Evolutionary conservation across 192 early-diverging fungal genomes (phyloP).

Genomic region (Thamnidium elegans): DNA sequence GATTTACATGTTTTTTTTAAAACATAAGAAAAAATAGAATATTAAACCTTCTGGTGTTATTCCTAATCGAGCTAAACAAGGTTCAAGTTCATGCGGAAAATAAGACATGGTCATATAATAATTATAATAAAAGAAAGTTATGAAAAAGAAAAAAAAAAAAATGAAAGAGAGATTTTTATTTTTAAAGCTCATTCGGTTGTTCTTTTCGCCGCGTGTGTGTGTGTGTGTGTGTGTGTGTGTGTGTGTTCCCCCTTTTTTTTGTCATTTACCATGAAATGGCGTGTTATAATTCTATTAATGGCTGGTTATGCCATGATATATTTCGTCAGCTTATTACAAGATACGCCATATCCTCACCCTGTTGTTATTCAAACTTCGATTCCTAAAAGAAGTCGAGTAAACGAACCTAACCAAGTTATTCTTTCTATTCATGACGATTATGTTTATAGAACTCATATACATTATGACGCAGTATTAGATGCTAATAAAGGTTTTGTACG

Average conservation of each 20-base stretch:
- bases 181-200: background rate
- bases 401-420: constrained; percentile 8
- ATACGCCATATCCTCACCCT: constrained; percentile 32
- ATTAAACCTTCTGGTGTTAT: constrained; percentile 30
- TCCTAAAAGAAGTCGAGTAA: too few species aligned
- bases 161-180: background rate
- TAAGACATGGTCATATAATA: constrained; percentile 14
- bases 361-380: background rate
- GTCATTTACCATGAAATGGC: constrained; percentile 33
- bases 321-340: constrained; percentile 33
- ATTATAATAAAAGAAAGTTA: constrained; percentile 2
- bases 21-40: background rate
- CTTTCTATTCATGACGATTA: constrained; percentile 14
- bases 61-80: constrained; percentile 32
- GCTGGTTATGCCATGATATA: constrained; percentile 29
- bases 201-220: background rate
- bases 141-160: constrained; percentile 3
- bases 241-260: background rate
- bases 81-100: constrained; percentile 26
- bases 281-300: constrained; percentile 28
- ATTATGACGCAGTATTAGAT: constrained; percentile 16
- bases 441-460: constrained; percentile 29
- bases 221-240: too few species aligned
- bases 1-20: background rate
- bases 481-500: constrained; percentile 1